Percentiles rank a stretch among this genome's conserved stretches.
These are phyloP conservation scores for Yarrowia porcina DNA, from an alignment of 805 yeast species.

Conservation along the genomic window DNA sequence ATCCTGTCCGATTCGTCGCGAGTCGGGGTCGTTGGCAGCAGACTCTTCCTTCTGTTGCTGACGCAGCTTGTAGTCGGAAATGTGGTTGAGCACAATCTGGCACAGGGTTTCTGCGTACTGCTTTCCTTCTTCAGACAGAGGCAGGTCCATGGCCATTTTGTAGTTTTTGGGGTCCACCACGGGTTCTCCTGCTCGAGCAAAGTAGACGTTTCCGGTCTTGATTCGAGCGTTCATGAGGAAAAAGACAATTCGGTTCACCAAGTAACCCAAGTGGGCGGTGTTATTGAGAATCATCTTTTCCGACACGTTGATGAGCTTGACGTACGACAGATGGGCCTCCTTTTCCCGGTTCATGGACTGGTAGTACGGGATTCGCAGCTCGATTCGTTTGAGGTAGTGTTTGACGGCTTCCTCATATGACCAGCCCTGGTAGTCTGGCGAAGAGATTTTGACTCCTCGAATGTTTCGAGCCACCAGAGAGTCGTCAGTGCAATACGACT, in stretches of 20 bases:
- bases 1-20: slow-evolving; percentile 7
- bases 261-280: slow-evolving; percentile 73
- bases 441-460: slow-evolving; percentile 69
- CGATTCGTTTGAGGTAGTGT: slow-evolving; percentile 73
- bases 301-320: slow-evolving; percentile 88
- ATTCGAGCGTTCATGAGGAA: slow-evolving; percentile 88
- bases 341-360: slow-evolving; percentile 55
- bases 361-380: slow-evolving; percentile 63
- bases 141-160: slow-evolving; percentile 67
- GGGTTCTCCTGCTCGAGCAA: slow-evolving; percentile 58
- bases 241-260: slow-evolving; percentile 85
- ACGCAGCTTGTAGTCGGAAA: slow-evolving; percentile 26
- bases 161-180: slow-evolving; percentile 51
- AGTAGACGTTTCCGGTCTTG: slow-evolving; percentile 84
- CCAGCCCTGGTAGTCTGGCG: slow-evolving; percentile 85
- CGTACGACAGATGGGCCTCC: slow-evolving; percentile 60
- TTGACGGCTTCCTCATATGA: slow-evolving; percentile 66
- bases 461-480: slow-evolving; percentile 69
- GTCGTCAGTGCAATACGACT: slow-evolving; percentile 75
- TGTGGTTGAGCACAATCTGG: slow-evolving; percentile 48
- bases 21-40: slow-evolving; percentile 18
- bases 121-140: slow-evolving; percentile 66
- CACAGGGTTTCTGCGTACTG: slow-evolving; percentile 64
- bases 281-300: slow-evolving; percentile 75
- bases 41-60: slow-evolving; percentile 18